Base-by-base conservation (phyloP, 176 grass and related monocot genomes). In the Poa pratensis region DNA sequence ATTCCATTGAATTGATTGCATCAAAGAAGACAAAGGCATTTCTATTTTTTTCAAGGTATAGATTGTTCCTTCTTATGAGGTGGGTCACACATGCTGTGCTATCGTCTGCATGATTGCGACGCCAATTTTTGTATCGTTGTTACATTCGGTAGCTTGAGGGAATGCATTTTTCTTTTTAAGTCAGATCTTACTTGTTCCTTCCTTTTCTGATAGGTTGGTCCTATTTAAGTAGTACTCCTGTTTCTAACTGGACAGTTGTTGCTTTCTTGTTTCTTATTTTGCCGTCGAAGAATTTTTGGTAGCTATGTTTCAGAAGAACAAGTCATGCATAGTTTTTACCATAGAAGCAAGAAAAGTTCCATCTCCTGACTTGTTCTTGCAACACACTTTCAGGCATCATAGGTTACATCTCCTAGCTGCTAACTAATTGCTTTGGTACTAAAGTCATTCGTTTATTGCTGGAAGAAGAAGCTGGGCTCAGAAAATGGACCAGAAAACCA, bases 131-230 rank as follows among this genome's bases (percentile, higher is more conserved):
- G 66, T 80, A 14, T 73, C 26, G 51, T 73, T 81, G 3, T 52
- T 81, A 20, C 62, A 46, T 85, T 52, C 10, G 16, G 46, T 75
- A 80, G 42, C 52, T 27, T 52, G 27, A 24, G 66, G 12, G 61
- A 61, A 85, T 11, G 16, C 0, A 4, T 27, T 53, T 52, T 24
- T 20, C 45, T 19, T 74, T 22, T 14, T 14, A 5, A 50, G 3
- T 61, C 9, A n/a, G 4, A 48, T 51, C 34, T 34, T 11, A 5
- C 48, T 30, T 27, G 20, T 45, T n/a, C 63, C 67, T 65, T 76
- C 18, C 8, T 32, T 30, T 75, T 75, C 26, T 75, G 23, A 63
- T 78, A 89, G 88, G 62, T 84, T 94, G 86, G 84, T 87, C 65
- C 63, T 77, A 58, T 79, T 72, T 61, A 28, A 64, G 23, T 30